These are phyloP conservation scores for Triangularia verruculosa DNA, from an alignment of 2,329 filamentous ascomycete genomes.

Conservation along the genomic window DNA sequence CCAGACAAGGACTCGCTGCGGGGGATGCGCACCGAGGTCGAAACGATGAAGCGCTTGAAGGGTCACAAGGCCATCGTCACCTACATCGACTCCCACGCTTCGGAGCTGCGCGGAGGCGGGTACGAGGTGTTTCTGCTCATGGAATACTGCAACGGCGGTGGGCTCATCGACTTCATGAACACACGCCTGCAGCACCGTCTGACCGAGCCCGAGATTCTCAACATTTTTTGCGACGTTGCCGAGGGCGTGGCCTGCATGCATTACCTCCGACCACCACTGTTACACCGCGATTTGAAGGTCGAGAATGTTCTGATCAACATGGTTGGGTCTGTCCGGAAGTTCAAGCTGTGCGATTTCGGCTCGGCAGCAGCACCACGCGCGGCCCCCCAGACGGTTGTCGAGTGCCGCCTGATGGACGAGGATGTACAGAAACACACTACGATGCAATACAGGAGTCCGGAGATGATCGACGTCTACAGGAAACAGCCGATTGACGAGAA, in stretches of 20 bases:
- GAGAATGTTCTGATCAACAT: constrained; percentile 92
- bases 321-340: constrained; percentile 64
- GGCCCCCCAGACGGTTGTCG: constrained; percentile 79
- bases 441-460: constrained; percentile 92
- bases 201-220: constrained; percentile 94
- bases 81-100: constrained; percentile 97
- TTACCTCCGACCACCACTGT: constrained; percentile 87
- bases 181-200: constrained; percentile 92
- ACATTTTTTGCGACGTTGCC: constrained; percentile 93
- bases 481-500: constrained; percentile 98
- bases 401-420: constrained; percentile 91
- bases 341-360: constrained; percentile 98
- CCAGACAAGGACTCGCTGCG: constrained; percentile 92
- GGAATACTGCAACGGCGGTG: constrained; percentile 94
- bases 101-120: constrained; percentile 84
- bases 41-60: constrained; percentile 99
- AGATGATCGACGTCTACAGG: constrained; percentile 98
- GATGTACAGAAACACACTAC: constrained; percentile 97
- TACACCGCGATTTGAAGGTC: constrained; percentile 95
- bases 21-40: constrained; percentile 96
- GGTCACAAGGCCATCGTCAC: constrained; percentile 95
- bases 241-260: constrained; percentile 99
- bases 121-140: constrained; percentile 98
- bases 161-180: constrained; percentile 99
- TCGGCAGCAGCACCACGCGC: constrained; percentile 81